Evolutionary conservation across 345 rosid species (phyloP).

Genomic region (Populus pruinosa): DNA sequence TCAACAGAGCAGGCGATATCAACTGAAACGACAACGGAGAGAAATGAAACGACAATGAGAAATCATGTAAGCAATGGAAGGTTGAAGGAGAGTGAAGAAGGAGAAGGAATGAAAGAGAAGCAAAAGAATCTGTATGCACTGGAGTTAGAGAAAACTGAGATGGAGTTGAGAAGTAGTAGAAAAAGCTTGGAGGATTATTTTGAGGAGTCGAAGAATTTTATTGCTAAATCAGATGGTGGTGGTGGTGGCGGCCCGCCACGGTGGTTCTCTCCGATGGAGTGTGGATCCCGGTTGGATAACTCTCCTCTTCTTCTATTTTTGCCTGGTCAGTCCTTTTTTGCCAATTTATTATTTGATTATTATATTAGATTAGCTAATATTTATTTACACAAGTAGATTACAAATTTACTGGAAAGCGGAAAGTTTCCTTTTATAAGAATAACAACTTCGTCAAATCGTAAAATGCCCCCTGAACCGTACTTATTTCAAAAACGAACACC

Average conservation of each 20-base stretch:
- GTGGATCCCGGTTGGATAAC: slow-evolving; percentile 38
- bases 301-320: slow-evolving; percentile 70
- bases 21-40: background rate
- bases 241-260: slow-evolving; percentile 66
- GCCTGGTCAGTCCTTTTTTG: slow-evolving; percentile 45
- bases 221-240: slow-evolving; percentile 34
- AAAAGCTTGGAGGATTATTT: slow-evolving; percentile 46
- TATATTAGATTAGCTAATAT: no score
- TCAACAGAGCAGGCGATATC: background rate
- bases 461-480: no score
- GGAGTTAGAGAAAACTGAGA: background rate
- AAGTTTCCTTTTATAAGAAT: no score
- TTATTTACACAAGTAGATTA: no score
- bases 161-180: background rate
- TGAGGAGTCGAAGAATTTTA: slow-evolving; percentile 41
- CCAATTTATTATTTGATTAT: no score
- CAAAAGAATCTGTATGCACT: background rate
- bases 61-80: background rate
- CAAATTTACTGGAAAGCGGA: no score
- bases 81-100: background rate
- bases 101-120: background rate
- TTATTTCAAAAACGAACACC: no score
- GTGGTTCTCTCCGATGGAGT: slow-evolving; percentile 71
- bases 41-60: no score
- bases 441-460: no score